Base-by-base conservation (phyloP, 306 rosid species). In the Trifolium dubium region DNA sequence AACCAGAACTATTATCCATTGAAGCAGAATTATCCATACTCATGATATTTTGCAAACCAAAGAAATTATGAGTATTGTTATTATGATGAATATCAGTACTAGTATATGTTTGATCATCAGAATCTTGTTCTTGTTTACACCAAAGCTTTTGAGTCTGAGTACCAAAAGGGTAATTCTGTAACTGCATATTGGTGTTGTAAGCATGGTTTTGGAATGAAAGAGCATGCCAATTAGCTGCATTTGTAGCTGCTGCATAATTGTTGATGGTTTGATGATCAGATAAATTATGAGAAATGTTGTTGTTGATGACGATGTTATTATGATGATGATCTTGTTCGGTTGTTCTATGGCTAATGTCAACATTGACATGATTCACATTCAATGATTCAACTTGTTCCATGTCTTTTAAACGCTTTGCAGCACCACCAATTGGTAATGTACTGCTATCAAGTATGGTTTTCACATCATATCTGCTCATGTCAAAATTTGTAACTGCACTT, bases 401-500 rank as follows among this genome's bases (percentile, higher is more conserved):
- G 3, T 92, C 98, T 64, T 92, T 90, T 72, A 92, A 49, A 29
- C 96, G 85, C 87, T 92, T 92, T 0, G 98, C 89, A 0, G 92
- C 89, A 0, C 89, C 96, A 3, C 94, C 96, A 8, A 90, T 88
- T 3, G 98, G 98, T 54, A 92, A 68, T 0, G 91, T 86, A 73
- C 83, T 85, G 83, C 94, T 90, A 60, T 92, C 98, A 5, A 92
- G 84, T 10, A 92, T 92, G 67, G 90, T 85, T 72, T 93, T 93
- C 0, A 91, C 98, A 6, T 93, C 98, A 5, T 93, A 93, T 66
- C 96, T 70, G 69, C 76, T 91, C 97, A 93, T 93, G 87, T 93
- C 98, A 7, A 93, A 93, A 84, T 93, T 93, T n/a, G 98, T 93
- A 5, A 93, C 98, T 0, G 98, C 98, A 76, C 88, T 91, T 31